These are phyloP conservation scores for Apophysomyces ossiformis DNA, from an alignment of 371 early-diverging fungal genomes.

Conservation along the genomic window DNA sequence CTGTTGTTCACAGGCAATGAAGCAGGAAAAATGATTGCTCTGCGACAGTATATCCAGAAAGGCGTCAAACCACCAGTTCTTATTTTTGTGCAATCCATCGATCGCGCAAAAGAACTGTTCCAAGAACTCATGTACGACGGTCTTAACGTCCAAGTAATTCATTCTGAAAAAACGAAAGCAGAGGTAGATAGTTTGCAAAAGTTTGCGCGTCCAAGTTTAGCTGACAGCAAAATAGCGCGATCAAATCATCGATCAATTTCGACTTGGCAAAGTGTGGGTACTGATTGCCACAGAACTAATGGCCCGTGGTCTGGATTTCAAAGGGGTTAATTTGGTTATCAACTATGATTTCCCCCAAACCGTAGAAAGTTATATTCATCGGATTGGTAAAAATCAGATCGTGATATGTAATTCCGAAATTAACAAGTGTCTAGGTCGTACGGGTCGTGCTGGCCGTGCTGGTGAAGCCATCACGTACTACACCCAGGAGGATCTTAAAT, in stretches of 20 bases:
- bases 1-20: constrained; percentile 94
- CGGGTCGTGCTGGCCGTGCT: constrained; percentile 86
- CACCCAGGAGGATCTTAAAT: constrained; percentile 90
- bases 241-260: constrained; percentile 88
- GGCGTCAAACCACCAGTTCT: constrained; percentile 92
- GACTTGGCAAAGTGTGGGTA: constrained; percentile 90
- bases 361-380: constrained; percentile 92
- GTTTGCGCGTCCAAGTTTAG: not conserved
- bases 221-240: constrained; percentile 65
- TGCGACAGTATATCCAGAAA: constrained; percentile 84
- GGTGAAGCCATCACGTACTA: constrained; percentile 90
- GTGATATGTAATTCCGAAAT: not conserved
- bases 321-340: constrained; percentile 90
- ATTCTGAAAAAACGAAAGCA: constrained; percentile 89
- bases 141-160: constrained; percentile 96
- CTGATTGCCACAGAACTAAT: constrained; percentile 97
- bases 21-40: constrained; percentile 90
- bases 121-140: constrained; percentile 96
- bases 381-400: constrained; percentile 64
- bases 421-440: constrained; percentile 60
- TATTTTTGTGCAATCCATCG: constrained; percentile 96
- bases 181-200: constrained; percentile 48
- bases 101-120: constrained; percentile 93
- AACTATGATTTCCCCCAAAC: constrained; percentile 98
- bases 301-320: constrained; percentile 95